phyloP scores from a whole-genome alignment of 208 protist genomes.

The Zelonia costaricensis region DNA sequence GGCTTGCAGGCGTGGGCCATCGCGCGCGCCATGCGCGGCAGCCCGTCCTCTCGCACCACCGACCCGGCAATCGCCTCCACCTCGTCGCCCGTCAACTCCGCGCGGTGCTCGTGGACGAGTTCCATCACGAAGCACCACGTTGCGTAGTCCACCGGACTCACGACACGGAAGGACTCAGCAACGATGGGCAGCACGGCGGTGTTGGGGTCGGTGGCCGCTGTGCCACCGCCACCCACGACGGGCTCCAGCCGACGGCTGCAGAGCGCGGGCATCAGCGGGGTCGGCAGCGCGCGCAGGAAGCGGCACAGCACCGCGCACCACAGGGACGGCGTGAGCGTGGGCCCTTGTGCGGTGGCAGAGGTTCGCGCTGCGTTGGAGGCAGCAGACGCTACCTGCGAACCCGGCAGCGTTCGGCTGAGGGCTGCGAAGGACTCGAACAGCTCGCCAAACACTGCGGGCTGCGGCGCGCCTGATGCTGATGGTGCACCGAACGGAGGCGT shows the following conservation, averaged over 20 bases:
- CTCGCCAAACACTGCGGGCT: constrained; percentile 9
- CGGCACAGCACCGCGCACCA: constrained; percentile 32
- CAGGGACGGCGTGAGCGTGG: constrained; percentile 13
- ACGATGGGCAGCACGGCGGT: not conserved
- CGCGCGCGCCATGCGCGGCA: constrained; percentile 9
- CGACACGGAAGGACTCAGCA: constrained; percentile 11
- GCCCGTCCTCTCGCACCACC: constrained; percentile 9
- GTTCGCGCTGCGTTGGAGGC: not conserved
- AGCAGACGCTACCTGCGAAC: no score
- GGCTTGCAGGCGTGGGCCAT: constrained; percentile 27
- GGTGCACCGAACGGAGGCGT: not conserved
- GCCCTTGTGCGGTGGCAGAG: no score
- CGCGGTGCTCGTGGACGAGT: constrained; percentile 17
- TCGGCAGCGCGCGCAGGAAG: constrained; percentile 40
- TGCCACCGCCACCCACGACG: constrained; percentile 1
- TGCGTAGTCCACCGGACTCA: constrained; percentile 6
- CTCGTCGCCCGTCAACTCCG: constrained; percentile 35
- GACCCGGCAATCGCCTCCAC: constrained; percentile 31
- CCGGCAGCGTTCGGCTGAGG: not conserved
- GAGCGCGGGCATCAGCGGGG: constrained; percentile 40
- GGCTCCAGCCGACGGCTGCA: constrained; percentile 49
- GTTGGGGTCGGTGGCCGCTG: not conserved
- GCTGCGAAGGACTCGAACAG: constrained; percentile 12
- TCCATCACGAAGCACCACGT: constrained; percentile 18
- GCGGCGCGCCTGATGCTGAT: not conserved